Conservation (phyloP, 2,329 filamentous ascomycete species). For the Paraphoma sp. region DNA sequence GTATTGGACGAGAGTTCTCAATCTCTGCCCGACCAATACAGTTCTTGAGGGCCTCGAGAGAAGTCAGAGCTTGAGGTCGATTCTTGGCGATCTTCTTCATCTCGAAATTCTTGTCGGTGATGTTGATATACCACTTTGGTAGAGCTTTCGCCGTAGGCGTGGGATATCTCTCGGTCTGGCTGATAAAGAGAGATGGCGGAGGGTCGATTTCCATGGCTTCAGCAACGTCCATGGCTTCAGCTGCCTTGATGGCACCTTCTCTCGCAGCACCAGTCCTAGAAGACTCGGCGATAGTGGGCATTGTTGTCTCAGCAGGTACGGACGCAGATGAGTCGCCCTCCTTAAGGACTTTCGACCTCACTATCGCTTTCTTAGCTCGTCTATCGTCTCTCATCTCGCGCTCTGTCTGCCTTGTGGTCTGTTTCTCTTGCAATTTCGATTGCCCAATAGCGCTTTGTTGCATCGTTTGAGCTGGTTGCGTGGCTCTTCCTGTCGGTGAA, state of each 20-base stretch:
- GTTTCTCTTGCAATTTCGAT: background rate
- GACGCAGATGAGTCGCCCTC: background rate
- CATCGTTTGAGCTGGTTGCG: too few relatives aligned
- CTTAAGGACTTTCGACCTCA: background rate
- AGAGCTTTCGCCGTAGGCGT: background rate
- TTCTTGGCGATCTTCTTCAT: constrained; percentile 16
- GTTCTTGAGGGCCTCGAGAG: constrained; percentile 32
- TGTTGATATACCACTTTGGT: constrained; percentile 22
- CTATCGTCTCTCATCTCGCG: background rate
- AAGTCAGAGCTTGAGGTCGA: constrained; percentile 15
- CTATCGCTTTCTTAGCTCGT: background rate
- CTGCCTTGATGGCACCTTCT: background rate
- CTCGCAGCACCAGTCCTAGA: background rate
- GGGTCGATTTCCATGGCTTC: background rate
- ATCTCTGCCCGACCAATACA: constrained; percentile 28
- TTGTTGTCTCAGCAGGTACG: background rate
- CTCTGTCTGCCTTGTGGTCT: background rate
- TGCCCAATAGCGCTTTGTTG: too few relatives aligned
- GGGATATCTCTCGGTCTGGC: constrained; percentile 2
- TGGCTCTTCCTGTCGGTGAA: too few relatives aligned
- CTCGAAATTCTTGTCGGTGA: constrained; percentile 1
- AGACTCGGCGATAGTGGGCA: background rate
- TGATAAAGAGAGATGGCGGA: background rate
- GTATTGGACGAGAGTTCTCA: background rate
- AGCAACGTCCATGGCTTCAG: background rate